Percentiles rank a stretch among this genome's conserved stretches.
These are phyloP conservation scores for Ophiostoma novo-ulmi DNA, from an alignment of 2,329 filamentous ascomycete species.

Conservation along the genomic window DNA sequence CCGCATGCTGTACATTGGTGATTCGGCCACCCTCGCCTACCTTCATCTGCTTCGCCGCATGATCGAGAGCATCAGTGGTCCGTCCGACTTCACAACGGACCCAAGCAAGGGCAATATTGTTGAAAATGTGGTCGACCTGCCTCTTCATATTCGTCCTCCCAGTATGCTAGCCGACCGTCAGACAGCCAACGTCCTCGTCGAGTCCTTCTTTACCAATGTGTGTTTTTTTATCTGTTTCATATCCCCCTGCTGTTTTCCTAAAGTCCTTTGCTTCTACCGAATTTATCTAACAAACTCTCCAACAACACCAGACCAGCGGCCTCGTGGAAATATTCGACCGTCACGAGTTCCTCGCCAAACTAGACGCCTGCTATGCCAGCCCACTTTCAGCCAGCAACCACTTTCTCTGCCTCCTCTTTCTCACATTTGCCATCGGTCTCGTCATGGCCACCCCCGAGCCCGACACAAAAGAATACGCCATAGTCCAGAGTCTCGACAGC, in stretches of 20 bases:
- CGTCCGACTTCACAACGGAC: conserved; percentile 54
- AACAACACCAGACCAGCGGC: conserved; percentile 47
- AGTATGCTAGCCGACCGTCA: conserved; percentile 52
- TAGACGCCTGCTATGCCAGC: conserved; percentile 52
- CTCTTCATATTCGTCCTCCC: conserved; percentile 43
- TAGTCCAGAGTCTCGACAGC: conserved; percentile 48
- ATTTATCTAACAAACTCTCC: background rate
- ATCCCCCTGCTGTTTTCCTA: background rate
- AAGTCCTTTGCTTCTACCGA: background rate
- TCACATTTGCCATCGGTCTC: conserved; percentile 60
- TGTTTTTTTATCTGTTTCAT: background rate
- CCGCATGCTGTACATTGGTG: conserved; percentile 56
- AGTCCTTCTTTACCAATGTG: conserved; percentile 59
- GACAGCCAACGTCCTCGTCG: conserved; percentile 47
- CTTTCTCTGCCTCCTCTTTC: conserved; percentile 55
- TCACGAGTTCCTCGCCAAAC: conserved; percentile 42
- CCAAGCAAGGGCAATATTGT: conserved; percentile 53
- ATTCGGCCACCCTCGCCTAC: conserved; percentile 57
- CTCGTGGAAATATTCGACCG: conserved; percentile 57
- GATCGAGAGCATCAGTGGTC: conserved; percentile 50
- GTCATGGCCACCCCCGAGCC: conserved; percentile 51
- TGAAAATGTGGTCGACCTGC: conserved; percentile 47
- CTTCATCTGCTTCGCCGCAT: conserved; percentile 57
- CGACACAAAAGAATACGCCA: conserved; percentile 44
- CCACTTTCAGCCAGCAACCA: conserved; percentile 47